Base-by-base conservation (phyloP, 768 basidiomycete genomes). In the Leccinum aurantiacum region DNA sequence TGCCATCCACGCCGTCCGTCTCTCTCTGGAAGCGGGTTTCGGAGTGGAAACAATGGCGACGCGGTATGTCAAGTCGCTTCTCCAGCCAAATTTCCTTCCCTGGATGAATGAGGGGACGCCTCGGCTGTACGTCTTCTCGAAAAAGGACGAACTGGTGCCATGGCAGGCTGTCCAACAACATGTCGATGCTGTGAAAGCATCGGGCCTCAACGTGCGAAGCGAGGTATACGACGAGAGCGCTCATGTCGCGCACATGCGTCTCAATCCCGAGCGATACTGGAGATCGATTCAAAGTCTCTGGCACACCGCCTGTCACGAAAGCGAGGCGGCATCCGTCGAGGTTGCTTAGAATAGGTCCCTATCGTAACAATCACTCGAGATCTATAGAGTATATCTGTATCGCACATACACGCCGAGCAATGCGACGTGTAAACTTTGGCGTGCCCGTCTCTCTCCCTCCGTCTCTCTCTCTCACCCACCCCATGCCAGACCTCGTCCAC, bases 81-180 rank as follows among this genome's bases (percentile, higher is more conserved):
- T 68, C 19, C 57, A 65, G 6, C 69, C 74, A 2, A 53, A 22
- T 8, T 41, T 77, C 27, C 58, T 77, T 5, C 74, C 74, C 1
- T 75, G 76, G 75, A 71, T 65, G 64, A 60, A 57, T 15, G 9
- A 29, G 29, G 53, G 55, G 9, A 77, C 77, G 13, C 77, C 75
- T 0, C 63, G 78, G 11, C 41, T 78, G 33, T 78, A 78, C 47
- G 38, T 78, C 19, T 78, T 69, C 60, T 78, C 76, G 10, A 65
- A 63, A 49, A 66, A 60, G 14, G 77, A 78, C 44, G 52, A 56
- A 35, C 15, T 76, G 7, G 68, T 78, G 17, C 74, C 71, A 4
- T 70, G 68, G 63, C 3, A 60, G 44, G 65, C 61, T 3, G 66
- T 78, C 7, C 63, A 70, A 44, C 46, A 53, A 15, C 72, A 78